Percentiles rank a stretch among this genome's conserved stretches.
These are phyloP conservation scores for Candida pini DNA, from an alignment of 805 yeast species.

Conservation along the genomic window DNA sequence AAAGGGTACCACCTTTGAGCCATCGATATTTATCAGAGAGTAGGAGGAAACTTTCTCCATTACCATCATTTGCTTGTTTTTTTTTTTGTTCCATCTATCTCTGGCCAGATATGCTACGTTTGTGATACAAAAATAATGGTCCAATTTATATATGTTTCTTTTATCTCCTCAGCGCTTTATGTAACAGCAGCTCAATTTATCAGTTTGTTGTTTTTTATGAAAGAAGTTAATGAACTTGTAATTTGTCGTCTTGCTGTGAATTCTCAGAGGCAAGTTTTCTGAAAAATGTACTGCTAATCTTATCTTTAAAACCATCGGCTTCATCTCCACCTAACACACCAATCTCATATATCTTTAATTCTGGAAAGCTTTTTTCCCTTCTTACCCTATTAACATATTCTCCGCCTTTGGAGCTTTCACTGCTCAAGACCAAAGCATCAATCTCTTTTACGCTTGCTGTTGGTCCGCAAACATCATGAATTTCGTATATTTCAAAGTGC, in stretches of 20 bases:
- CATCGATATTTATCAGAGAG: slow-evolving; percentile 54
- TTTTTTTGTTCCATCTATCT: too few relatives aligned
- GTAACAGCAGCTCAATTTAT: too few relatives aligned
- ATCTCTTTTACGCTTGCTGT: slow-evolving; percentile 72
- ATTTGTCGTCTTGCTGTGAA: too few relatives aligned
- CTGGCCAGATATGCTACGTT: too few relatives aligned
- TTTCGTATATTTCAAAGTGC: slow-evolving; percentile 47
- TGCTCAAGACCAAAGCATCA: slow-evolving; percentile 74
- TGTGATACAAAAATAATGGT: too few relatives aligned
- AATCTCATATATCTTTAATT: slow-evolving; percentile 47
- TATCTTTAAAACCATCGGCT: slow-evolving; percentile 52
- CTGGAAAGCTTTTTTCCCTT: slow-evolving; percentile 44
- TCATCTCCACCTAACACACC: slow-evolving; percentile 55
- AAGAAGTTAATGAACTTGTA: too few relatives aligned
- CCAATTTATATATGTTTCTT: too few relatives aligned
- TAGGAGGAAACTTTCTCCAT: slow-evolving; percentile 1
- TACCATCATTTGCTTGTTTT: not conserved
- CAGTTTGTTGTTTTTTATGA: too few relatives aligned
- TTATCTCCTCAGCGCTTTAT: too few relatives aligned
- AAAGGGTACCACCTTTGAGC: slow-evolving; percentile 42
- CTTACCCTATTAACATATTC: slow-evolving; percentile 64
- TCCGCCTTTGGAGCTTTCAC: slow-evolving; percentile 77
- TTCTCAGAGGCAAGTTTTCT: slow-evolving; percentile 38
- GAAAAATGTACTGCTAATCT: slow-evolving; percentile 79
- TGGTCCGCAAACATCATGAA: slow-evolving; percentile 90